phyloP scores from a whole-genome alignment of 2,329 filamentous ascomycete genomes.

The Orbilia brochopaga region DNA sequence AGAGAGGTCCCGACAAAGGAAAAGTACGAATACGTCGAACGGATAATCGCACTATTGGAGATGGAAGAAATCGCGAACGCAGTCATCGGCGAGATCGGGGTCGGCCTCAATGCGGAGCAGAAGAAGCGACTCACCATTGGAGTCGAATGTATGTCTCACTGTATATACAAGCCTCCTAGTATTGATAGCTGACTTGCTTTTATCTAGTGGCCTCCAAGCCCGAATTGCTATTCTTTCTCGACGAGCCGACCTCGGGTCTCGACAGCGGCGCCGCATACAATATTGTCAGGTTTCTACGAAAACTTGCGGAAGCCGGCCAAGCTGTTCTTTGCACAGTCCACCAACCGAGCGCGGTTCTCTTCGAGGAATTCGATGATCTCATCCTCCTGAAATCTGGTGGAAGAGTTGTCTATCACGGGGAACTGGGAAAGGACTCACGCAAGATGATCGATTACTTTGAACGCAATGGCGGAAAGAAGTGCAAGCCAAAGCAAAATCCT shows the following conservation, averaged over 20 bases:
- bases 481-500: slow-evolving; percentile 62
- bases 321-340: slow-evolving; percentile 69
- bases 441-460: slow-evolving; percentile 64
- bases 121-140: slow-evolving; percentile 64
- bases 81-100: slow-evolving; percentile 66
- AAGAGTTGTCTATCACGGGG: slow-evolving; percentile 64
- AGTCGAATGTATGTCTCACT: slow-evolving; percentile 15
- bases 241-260: slow-evolving; percentile 68
- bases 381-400: slow-evolving; percentile 65
- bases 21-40: slow-evolving; percentile 70
- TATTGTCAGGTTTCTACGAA: slow-evolving; percentile 68
- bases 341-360: slow-evolving; percentile 65
- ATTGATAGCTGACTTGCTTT: slow-evolving; percentile 57
- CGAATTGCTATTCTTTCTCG: slow-evolving; percentile 69
- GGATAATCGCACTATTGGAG: slow-evolving; percentile 71
- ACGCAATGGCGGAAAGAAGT: slow-evolving; percentile 62
- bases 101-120: slow-evolving; percentile 68
- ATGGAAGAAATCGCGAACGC: slow-evolving; percentile 72
- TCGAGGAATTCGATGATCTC: slow-evolving; percentile 66
- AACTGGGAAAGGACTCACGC: slow-evolving; percentile 63
- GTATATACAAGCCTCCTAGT: no score
- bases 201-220: slow-evolving; percentile 67
- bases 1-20: slow-evolving; percentile 65
- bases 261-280: slow-evolving; percentile 68
- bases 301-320: slow-evolving; percentile 67